Base-by-base conservation (phyloP, 169 alveolate species). In the Sarcocystis neurona region DNA sequence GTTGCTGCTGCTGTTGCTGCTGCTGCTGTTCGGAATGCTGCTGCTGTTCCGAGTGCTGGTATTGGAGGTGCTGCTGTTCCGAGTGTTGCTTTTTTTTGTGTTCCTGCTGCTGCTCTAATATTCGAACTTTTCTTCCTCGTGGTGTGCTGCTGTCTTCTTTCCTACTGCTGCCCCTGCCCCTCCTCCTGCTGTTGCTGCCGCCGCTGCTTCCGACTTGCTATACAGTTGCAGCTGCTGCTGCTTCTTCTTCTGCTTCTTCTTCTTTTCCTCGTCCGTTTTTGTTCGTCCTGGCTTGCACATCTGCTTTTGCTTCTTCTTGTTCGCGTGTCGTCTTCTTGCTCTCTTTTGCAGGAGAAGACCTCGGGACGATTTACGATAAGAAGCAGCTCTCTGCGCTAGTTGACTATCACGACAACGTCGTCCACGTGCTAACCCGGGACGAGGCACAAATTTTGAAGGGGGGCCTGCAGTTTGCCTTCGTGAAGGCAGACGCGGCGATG, bases 271-370 rank as follows among this genome's bases (percentile, higher is more conserved):
- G n/a, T n/a, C n/a, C n/a, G n/a, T n/a, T 0, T 4, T 34, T 77
- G 12, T 41, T 39, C 32, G 27, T 15, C 41, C 10, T 10, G 79
- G 37, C 74, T 12, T 32, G 43, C 87, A 18, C 27, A 32, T 79
- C 44, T 53, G 63, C 63, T 48, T 32, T 20, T 68, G 30, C 34
- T 27, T 47, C 0, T 63, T n/a, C n/a, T n/a, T n/a, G n/a, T n/a
- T n/a, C n/a, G n/a, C n/a, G n/a, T n/a, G n/a, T n/a, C n/a, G n/a
- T n/a, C n/a, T n/a, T n/a, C n/a, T n/a, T n/a, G n/a, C n/a, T n/a
- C n/a, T n/a, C n/a, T 84, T 78, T 60, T 88, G 8, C 79, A 88
- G 92, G 92, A 15, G 90, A 82, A 84, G 93, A 90, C 20, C n/a
- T 90, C 39, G 93, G 93, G 34, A 70, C 90, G 47, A 48, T 85